These are phyloP conservation scores for Avena eriantha DNA, from an alignment of 176 grass and related monocot species.

Conservation along the genomic window DNA sequence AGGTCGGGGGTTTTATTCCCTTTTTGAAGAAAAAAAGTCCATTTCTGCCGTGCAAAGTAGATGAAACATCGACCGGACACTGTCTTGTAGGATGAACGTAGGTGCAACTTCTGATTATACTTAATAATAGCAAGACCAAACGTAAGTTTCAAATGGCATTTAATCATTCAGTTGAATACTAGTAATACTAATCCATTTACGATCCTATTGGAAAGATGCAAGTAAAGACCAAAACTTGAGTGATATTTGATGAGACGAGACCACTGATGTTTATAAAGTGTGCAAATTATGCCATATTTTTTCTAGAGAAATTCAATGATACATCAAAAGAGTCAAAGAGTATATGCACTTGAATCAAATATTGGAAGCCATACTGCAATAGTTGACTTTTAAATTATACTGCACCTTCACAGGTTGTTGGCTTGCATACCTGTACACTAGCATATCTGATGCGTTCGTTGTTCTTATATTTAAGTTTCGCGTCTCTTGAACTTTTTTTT, in stretches of 20 bases:
- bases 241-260: too few species aligned
- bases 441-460: not conserved
- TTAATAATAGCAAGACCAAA: not conserved
- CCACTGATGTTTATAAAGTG: not conserved
- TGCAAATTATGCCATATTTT: not conserved
- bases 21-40: too few species aligned
- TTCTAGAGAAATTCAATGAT: not conserved
- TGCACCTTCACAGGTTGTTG: too few species aligned
- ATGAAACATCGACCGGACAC: too few species aligned
- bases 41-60: too few species aligned
- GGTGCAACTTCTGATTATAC: too few species aligned
- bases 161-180: not conserved
- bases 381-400: not conserved
- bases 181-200: too few species aligned
- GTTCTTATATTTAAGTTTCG: not conserved
- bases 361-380: not conserved
- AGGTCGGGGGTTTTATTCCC: too few species aligned
- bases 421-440: conserved; percentile 2
- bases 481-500: not conserved
- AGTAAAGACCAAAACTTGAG: too few species aligned
- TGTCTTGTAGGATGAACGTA: too few species aligned
- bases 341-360: not conserved
- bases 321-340: too few species aligned
- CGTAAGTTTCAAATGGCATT: not conserved
- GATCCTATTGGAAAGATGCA: too few species aligned